Evolutionary conservation across 371 early-diverging fungal genomes (phyloP), one percentile per base, ranked within the genome.

Genomic region (Sporodiniella umbellata): DNA sequence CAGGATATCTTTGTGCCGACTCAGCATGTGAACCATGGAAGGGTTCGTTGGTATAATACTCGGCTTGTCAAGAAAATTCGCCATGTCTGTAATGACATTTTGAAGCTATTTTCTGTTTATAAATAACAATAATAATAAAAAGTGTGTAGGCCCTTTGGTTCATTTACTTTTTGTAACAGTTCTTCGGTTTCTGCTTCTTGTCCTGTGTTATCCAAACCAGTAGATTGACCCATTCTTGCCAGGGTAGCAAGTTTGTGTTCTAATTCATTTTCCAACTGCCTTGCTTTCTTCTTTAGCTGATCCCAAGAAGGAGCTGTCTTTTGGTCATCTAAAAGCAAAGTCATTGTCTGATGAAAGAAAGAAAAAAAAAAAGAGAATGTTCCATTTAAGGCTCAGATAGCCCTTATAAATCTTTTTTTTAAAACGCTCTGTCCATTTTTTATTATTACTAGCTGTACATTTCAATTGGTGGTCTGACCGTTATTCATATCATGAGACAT

Each of bases 1-100:
- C 21, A 84, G 64, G 28, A 86, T 87, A 62, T 86, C 85, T 40
- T 84, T 75, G 54, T 88, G 87, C 37, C 89, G 60, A 58, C 87
- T 82, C 19, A 87, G 60, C 66, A 84, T 66, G 44, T 87, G 89
- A 62, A 81, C 71, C 81, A 84, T 84, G 40, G 81, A 80, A 21
- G 85, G 78, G 44, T 72, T 85, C 3, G 80, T 74, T 3, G 84
- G 78, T 28, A 66, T 69, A 8, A 78, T 50, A 37, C 75, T 70
- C 0, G 83, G 79, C 61, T 65, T 64, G 47, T 78, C 77, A 19
- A 79, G 48, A 33, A 69, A 73, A 31, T 86, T 83, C 11, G 63
- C 58, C 80, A 80, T 80, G 0, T 64, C 64, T 24, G 64, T 66
- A 33, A 85, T 80, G 8, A 79, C 73, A 3, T 44, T 45, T 48